Evolutionary conservation across 805 yeast genomes (phyloP), one percentile per base, ranked within the genome.

Genomic region (Torulaspora quercuum): DNA sequence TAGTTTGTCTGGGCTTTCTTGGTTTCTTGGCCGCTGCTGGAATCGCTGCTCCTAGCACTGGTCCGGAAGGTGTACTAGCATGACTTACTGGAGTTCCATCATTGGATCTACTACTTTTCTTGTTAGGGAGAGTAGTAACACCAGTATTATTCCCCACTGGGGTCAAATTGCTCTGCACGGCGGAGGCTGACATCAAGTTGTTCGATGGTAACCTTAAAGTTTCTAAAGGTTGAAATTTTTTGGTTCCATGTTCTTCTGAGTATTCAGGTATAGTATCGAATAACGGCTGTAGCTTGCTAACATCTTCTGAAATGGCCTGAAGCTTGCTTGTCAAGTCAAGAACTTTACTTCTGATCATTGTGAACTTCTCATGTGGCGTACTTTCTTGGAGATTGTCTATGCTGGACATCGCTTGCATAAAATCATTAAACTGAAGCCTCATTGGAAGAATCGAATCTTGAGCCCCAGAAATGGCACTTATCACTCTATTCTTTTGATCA

Each of bases 1-100:
- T 46, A 23, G 45, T 37, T 25, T 53, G 49, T 25, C 60, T 52
- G 26, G 59, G 57, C 31, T 53, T 55, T 33, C 59, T 40, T 33
- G 56, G 54, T 20, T 54, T 57, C 39, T 55, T 55, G 4, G 53
- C 37, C 6, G 52, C 29, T 3, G 48, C 34, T 16, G 44, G 43
- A 10, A 36, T 28, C 6, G 43, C 20, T 6, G 42, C 39, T 14
- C 39, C 38, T 2, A 35, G 24, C 9, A 33, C 14, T 5, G 39
- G 28, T n/a, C 48, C 44, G 6, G 46, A 30, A 12, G 54, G 48
- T 6, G 50, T 39, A 9, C 39, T 38, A 7, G 41, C 38, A 15
- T 41, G 33, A 27, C 46, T 42, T 6, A 31, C 37, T 7, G 57
- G 49, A 3, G 51, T 44, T 7, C 46, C 44, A n/a, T 38, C 49